Percentiles rank a stretch among this genome's conserved stretches.
Conservation (phyloP, 805 yeast species). For the Ogataea corticis region DNA sequence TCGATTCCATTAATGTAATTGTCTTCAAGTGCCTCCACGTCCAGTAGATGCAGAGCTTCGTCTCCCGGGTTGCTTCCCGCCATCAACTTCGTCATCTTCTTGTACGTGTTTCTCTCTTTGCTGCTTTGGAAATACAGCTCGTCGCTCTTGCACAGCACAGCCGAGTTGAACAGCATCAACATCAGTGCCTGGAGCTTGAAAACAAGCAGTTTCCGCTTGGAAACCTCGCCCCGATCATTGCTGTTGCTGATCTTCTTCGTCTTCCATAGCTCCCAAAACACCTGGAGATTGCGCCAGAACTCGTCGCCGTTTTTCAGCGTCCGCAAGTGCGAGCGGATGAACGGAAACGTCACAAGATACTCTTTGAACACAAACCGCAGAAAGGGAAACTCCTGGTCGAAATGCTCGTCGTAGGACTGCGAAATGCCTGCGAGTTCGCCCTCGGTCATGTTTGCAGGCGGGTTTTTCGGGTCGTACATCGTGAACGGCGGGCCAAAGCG, state of each 20-base stretch:
- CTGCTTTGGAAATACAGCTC: slow-evolving; percentile 44
- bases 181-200: slow-evolving; percentile 62
- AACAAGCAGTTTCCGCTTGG: slow-evolving; percentile 66
- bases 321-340: slow-evolving; percentile 52
- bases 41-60: slow-evolving; percentile 31
- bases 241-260: slow-evolving; percentile 69
- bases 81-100: slow-evolving; percentile 37
- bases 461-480: slow-evolving; percentile 41
- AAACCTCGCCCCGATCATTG: slow-evolving; percentile 72
- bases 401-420: slow-evolving; percentile 20
- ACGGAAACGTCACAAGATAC: slow-evolving; percentile 73
- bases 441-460: slow-evolving; percentile 21
- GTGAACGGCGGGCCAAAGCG: slow-evolving; percentile 79
- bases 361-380: slow-evolving; percentile 63
- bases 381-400: slow-evolving; percentile 58
- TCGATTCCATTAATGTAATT: slow-evolving; percentile 56
- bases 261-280: slow-evolving; percentile 78
- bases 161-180: slow-evolving; percentile 71
- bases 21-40: slow-evolving; percentile 39
- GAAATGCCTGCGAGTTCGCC: slow-evolving; percentile 22
- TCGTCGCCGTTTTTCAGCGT: slow-evolving; percentile 16
- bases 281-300: slow-evolving; percentile 86
- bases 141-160: slow-evolving; percentile 64
- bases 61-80: slow-evolving; percentile 17
- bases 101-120: slow-evolving; percentile 38